These are phyloP conservation scores for Zygosaccharomyces pseudorouxii DNA, from an alignment of 805 yeast species.

Conservation along the genomic window DNA sequence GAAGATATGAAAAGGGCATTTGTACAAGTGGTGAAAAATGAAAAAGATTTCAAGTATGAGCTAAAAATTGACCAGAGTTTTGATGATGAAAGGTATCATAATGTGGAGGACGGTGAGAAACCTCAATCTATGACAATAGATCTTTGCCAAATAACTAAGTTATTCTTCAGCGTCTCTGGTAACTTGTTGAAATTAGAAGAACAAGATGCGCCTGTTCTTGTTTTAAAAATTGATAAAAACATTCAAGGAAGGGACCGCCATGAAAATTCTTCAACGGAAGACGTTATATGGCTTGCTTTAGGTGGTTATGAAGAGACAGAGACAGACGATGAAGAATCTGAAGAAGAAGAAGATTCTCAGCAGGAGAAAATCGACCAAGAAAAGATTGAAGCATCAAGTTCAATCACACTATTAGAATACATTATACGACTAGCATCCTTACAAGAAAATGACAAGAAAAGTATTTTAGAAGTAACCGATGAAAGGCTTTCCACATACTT, in stretches of 20 bases:
- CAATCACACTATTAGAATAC: slow-evolving; percentile 60
- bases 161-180: slow-evolving; percentile 71
- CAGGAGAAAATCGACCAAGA: slow-evolving; percentile 6
- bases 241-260: slow-evolving; percentile 22
- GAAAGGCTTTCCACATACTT: slow-evolving; percentile 60
- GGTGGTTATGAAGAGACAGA: slow-evolving; percentile 39
- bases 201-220: slow-evolving; percentile 59
- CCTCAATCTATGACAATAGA: slow-evolving; percentile 37
- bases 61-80: slow-evolving; percentile 52
- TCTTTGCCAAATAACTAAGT: slow-evolving; percentile 42
- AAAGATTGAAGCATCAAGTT: slow-evolving; percentile 32
- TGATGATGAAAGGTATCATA: slow-evolving; percentile 71
- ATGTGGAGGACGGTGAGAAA: slow-evolving; percentile 42
- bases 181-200: slow-evolving; percentile 58
- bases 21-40: slow-evolving; percentile 39
- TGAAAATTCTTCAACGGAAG: slow-evolving; percentile 23
- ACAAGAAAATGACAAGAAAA: slow-evolving; percentile 54
- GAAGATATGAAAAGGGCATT: slow-evolving; percentile 60
- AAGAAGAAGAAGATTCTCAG: slow-evolving; percentile 21
- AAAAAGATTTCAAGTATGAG: slow-evolving; percentile 38
- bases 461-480: slow-evolving; percentile 54
- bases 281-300: slow-evolving; percentile 48
- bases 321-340: slow-evolving; percentile 27
- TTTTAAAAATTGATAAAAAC: slow-evolving; percentile 44
- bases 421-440: slow-evolving; percentile 53